A percentile compares a stretch with the other conserved stretches of the same genome.
phyloP scores from a whole-genome alignment of 1,284 basidiomycete species.

The Trametes polyzona region DNA sequence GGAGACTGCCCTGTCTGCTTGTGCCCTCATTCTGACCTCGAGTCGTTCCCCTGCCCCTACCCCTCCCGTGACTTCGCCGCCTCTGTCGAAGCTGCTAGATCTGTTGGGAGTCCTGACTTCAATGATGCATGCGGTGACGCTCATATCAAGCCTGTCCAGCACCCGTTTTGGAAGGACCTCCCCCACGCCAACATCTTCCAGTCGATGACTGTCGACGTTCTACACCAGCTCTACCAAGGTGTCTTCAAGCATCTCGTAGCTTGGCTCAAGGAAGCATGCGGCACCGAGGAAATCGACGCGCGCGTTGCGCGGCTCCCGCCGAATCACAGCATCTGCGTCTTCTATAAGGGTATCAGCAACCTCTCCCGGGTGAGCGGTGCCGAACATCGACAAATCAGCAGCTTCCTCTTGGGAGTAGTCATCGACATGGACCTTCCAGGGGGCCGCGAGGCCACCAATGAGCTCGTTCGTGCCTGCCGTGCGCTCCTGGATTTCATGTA shows the following conservation, averaged over 20 bases:
- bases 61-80: not conserved
- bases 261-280: conserved; percentile 25
- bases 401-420: conserved; percentile 30
- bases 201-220: conserved; percentile 34
- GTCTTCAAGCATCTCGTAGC: conserved; percentile 35
- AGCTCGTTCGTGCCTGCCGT: conserved; percentile 5
- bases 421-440: conserved; percentile 5
- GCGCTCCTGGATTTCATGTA: conserved; percentile 37
- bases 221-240: conserved; percentile 39
- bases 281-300: conserved; percentile 23
- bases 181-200: conserved; percentile 32
- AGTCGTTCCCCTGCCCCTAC: conserved; percentile 1
- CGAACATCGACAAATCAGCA: conserved; percentile 34
- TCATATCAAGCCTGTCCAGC: conserved; percentile 8
- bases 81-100: not conserved
- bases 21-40: not conserved
- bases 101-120: not conserved
- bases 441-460: not conserved
- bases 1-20: conserved; percentile 7
- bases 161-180: conserved; percentile 36
- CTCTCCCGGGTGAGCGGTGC: conserved; percentile 35
- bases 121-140: conserved; percentile 37
- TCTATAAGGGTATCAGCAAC: conserved; percentile 31
- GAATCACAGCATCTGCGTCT: conserved; percentile 22
- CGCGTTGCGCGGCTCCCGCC: conserved; percentile 21